Evolutionary conservation across 208 protist genomes (phyloP).

Genomic region (Trypanosoma theileri): DNA sequence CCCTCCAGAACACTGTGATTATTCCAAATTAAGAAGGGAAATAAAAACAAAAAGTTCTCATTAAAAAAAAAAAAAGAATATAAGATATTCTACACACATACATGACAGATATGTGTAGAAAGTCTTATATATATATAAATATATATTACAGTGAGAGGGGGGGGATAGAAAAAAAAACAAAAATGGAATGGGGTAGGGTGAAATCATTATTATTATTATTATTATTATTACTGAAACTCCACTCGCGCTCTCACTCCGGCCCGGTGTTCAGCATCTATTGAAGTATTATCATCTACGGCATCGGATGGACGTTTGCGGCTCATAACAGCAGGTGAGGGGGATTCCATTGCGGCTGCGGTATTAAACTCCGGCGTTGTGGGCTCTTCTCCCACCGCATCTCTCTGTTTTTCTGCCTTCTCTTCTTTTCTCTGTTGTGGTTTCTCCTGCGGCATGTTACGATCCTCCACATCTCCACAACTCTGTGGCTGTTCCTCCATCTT

Average conservation of each 20-base stretch:
- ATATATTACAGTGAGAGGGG: not conserved
- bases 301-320: not conserved
- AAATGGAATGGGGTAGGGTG: conserved; percentile 4
- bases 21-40: not conserved
- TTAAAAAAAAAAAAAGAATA: not conserved
- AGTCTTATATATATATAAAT: too few relatives aligned
- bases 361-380: too few relatives aligned
- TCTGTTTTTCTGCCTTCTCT: too few relatives aligned
- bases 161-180: conserved; percentile 11
- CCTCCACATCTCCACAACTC: too few relatives aligned
- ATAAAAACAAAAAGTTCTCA: conserved; percentile 10
- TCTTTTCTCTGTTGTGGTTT: too few relatives aligned
- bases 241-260: not conserved
- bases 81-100: conserved; percentile 1
- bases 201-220: not conserved
- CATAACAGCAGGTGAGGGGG: too few relatives aligned
- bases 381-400: too few relatives aligned
- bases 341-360: too few relatives aligned
- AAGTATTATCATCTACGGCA: not conserved
- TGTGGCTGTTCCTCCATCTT: not conserved
- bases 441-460: too few relatives aligned
- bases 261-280: not conserved
- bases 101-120: not conserved
- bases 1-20: too few relatives aligned
- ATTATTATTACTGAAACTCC: not conserved